Evolutionary conservation across 345 rosid genomes (phyloP), one percentile per base, ranked within the genome.

Genomic region (Dimocarpus longan): DNA sequence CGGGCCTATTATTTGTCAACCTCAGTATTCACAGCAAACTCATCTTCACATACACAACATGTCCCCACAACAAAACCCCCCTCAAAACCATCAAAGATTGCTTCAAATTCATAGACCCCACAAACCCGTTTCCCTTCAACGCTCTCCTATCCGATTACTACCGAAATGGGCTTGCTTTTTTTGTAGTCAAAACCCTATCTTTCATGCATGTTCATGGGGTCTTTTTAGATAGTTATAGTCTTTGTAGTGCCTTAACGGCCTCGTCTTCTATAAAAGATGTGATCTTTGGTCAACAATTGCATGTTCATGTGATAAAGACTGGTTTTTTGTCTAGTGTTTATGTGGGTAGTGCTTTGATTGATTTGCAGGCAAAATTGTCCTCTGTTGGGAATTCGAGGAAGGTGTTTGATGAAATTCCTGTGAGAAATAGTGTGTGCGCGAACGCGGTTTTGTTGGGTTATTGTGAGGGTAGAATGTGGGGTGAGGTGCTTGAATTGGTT

Each of bases 391-490:
- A 84, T 66, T 88, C 93, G 12, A 78, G 75, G 3, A 24, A 19
- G 73, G 1, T 90, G 85, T 87, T 90, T n/a, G 92, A 88, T 57
- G 92, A 88, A 89, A 88, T 88, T 80, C 86, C 86, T 37, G 46
- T 76, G 10, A 87, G 73, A 84, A 90, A 89, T 68, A 84, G 88
- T 11, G 89, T 87, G 43, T 90, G 90, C n/a, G 90, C 88, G 67
- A 90, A 89, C 80, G 87, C 90, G 0, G 88, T 90, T 64, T 74
- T 88, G 71, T 82, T 81, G 0, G 91, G 88, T 54, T 89, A 82
- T 68, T 72, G 80, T 42, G 86, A 87, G 69, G 82, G 85, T 70
- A 81, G 79, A 26, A 54, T 76, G 79, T 89, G 91, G 92, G 44
- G 4, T 69, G 77, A 82, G 60, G 88, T 80, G 37, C 81, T 90